A percentile compares a stretch with the other conserved stretches of the same genome.
phyloP scores from a whole-genome alignment of 306 rosid species.

The Vigna reflexopilosa region DNA sequence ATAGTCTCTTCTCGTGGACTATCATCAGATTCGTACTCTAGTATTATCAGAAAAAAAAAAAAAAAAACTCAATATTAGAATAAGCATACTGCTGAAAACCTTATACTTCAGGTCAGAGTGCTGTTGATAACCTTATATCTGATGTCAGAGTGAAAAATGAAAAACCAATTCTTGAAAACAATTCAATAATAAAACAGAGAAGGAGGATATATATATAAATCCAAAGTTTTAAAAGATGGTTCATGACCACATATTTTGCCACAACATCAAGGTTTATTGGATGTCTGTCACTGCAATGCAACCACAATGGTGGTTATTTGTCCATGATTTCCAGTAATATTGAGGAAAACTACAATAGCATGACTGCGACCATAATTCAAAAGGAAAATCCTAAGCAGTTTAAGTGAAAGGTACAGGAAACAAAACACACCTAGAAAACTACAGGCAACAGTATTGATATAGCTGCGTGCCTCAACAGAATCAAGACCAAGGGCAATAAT shows the following conservation, averaged over 20 bases:
- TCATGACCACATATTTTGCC: background rate
- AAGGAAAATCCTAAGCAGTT: background rate
- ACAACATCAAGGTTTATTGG: background rate
- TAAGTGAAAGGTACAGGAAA: constrained; percentile 30
- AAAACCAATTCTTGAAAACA: constrained; percentile 1
- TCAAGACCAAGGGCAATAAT: constrained; percentile 95
- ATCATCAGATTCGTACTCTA: constrained; percentile 87
- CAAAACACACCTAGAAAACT: constrained; percentile 78
- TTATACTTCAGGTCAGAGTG: background rate
- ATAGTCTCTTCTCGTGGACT: constrained; percentile 80
- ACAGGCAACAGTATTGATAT: constrained; percentile 90
- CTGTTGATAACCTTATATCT: background rate
- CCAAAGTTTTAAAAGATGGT: background rate
- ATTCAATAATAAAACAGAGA: constrained; percentile 19
- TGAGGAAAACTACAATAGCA: background rate
- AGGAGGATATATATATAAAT: background rate
- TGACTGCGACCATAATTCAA: background rate
- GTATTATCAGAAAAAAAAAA: constrained; percentile 31
- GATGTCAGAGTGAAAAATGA: background rate
- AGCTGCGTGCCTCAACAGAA: constrained; percentile 97
- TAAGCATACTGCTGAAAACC: constrained; percentile 15
- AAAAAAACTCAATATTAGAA: constrained; percentile 37
- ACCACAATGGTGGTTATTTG: background rate
- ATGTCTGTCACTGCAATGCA: background rate
- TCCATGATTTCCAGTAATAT: background rate